Conservation (phyloP, 2,329 filamentous ascomycete genomes). For the Aspergillus pseudotamarii region DNA sequence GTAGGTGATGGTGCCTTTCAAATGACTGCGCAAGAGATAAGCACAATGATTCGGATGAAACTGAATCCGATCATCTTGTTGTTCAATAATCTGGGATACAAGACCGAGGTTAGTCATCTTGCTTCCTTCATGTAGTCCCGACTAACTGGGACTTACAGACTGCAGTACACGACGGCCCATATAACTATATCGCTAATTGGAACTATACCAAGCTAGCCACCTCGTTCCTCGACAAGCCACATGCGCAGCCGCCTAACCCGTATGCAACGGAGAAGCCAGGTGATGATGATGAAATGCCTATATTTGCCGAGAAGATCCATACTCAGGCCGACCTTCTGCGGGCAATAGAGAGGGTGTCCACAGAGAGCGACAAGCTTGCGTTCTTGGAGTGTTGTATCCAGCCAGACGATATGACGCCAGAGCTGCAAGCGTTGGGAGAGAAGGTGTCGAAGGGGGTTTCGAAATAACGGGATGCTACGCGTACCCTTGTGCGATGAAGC, state of each 20-base stretch:
- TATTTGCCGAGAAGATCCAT: constrained; percentile 9
- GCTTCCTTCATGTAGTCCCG: fast-evolving
- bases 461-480: neutral
- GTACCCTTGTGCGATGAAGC: neutral
- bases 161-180: constrained; percentile 12
- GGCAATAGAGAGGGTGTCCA: neutral
- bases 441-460: neutral
- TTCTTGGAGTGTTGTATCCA: constrained; percentile 15
- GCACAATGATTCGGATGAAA: constrained; percentile 75
- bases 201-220: constrained; percentile 11
- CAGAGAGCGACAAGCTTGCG: constrained; percentile 9
- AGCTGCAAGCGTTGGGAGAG: constrained; percentile 4
- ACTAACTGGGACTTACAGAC: neutral
- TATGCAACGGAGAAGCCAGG: neutral
- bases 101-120: constrained; percentile 61
- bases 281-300: neutral
- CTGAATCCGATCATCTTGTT: constrained; percentile 79
- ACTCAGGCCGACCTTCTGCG: neutral
- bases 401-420: constrained; percentile 9
- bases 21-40: constrained; percentile 78
- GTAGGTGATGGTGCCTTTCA: constrained; percentile 86
- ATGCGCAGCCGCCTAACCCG: constrained; percentile 5
- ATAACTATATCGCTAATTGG: constrained; percentile 17
- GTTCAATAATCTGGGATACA: constrained; percentile 82
- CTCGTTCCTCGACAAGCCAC: neutral